A percentile compares a stretch with the other conserved stretches of the same genome.
Conservation (phyloP, 257 asterid species). For the Mitragyna speciosa region DNA sequence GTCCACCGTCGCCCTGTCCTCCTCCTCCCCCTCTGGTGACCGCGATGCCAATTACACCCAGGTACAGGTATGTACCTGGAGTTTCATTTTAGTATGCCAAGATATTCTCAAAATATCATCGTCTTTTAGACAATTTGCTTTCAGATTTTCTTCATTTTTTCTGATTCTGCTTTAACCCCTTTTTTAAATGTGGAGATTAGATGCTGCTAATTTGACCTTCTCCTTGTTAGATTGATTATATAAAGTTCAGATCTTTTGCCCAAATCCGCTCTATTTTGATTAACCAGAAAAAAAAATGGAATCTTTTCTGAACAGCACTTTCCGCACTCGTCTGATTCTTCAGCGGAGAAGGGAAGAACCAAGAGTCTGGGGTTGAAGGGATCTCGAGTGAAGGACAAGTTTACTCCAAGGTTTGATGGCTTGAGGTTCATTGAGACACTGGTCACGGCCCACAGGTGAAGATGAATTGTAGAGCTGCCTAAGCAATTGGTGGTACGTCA, state of each 20-base stretch:
- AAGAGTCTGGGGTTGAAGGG: background rate
- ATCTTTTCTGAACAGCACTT: background rate
- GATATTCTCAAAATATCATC: too few relatives aligned
- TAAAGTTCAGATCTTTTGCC: background rate
- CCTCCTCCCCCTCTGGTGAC: background rate
- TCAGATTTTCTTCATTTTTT: background rate
- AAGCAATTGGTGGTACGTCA: too few relatives aligned
- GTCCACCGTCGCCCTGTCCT: conserved; percentile 21
- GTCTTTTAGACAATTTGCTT: background rate
- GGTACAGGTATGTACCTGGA: too few relatives aligned
- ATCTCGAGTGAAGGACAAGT: conserved; percentile 29
- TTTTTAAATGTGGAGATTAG: too few relatives aligned
- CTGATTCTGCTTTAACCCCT: background rate
- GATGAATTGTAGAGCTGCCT: background rate
- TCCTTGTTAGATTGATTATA: too few relatives aligned
- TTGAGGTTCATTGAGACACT: conserved; percentile 74
- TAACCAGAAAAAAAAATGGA: background rate
- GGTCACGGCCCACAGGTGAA: conserved; percentile 70
- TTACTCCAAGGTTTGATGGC: conserved; percentile 77
- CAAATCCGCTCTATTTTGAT: background rate
- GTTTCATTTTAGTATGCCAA: too few relatives aligned
- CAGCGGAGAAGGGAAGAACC: background rate
- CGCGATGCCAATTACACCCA: too few relatives aligned
- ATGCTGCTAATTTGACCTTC: too few relatives aligned
- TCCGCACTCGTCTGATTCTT: background rate